Evolutionary conservation across 164 flowering plant species (phyloP).

Genomic region (Berberis vulgaris): DNA sequence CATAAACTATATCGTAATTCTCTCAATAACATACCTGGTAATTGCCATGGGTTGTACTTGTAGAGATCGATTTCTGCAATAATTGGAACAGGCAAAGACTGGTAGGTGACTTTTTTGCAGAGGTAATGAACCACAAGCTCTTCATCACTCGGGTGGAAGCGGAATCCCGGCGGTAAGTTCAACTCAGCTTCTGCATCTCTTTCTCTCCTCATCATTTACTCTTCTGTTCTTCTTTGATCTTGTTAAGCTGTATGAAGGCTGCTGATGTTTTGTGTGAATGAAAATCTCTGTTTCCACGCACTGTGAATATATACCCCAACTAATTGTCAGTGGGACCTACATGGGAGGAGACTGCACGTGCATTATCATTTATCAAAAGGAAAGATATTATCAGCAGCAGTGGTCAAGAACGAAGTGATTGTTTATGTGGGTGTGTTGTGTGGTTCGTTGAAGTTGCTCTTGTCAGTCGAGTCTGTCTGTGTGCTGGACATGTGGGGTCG

Average conservation of each 20-base stretch:
- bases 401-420: too few relatives aligned
- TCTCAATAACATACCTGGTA: slow-evolving; percentile 15
- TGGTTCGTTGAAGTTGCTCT: too few relatives aligned
- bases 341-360: too few relatives aligned
- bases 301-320: too few relatives aligned
- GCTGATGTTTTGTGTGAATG: neutral
- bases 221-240: neutral
- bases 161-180: slow-evolving; percentile 24
- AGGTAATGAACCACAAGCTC: slow-evolving; percentile 26
- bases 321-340: too few relatives aligned
- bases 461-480: too few relatives aligned
- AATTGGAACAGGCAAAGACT: slow-evolving; percentile 20
- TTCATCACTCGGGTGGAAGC: slow-evolving; percentile 31
- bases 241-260: neutral
- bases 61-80: slow-evolving; percentile 30
- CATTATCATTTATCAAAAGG: too few relatives aligned
- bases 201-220: slow-evolving; percentile 8
- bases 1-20: neutral
- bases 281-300: too few relatives aligned
- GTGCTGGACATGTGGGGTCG: too few relatives aligned
- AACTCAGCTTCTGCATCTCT: slow-evolving; percentile 22
- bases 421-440: too few relatives aligned
- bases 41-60: slow-evolving; percentile 23
- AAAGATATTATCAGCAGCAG: too few relatives aligned
- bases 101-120: slow-evolving; percentile 16